Conservation (phyloP, 2,329 filamentous ascomycete species). For the Ophiostoma himal-ulmi region DNA sequence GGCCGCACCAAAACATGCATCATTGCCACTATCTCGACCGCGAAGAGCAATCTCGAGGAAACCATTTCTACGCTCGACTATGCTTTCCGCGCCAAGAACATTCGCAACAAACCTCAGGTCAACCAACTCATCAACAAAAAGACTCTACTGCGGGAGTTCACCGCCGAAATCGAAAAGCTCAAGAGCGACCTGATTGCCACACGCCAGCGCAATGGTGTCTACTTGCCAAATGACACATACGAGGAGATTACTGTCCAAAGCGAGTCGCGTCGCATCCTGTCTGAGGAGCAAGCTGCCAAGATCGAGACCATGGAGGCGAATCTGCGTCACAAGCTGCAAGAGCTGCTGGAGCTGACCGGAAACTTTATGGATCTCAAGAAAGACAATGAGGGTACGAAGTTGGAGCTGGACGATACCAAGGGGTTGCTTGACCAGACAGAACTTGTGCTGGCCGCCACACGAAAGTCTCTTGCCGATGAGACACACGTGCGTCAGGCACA, state of each 20-base stretch:
- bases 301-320: conserved; percentile 90
- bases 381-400: conserved; percentile 72
- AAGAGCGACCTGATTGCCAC: conserved; percentile 92
- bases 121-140: conserved; percentile 92
- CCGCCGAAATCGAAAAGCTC: conserved; percentile 85
- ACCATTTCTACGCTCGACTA: conserved; percentile 98
- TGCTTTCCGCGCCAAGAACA: conserved; percentile 96
- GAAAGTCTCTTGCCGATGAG: conserved; percentile 72
- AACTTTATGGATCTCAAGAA: conserved; percentile 85
- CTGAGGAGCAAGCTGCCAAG: conserved; percentile 85
- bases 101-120: conserved; percentile 93
- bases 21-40: conserved; percentile 91
- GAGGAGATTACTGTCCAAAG: conserved; percentile 89
- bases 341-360: conserved; percentile 78
- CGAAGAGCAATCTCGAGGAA: conserved; percentile 92
- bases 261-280: conserved; percentile 84
- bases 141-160: conserved; percentile 83
- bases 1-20: conserved; percentile 97
- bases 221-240: conserved; percentile 80
- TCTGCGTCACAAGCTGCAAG: conserved; percentile 86
- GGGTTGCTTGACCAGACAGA: conserved; percentile 83
- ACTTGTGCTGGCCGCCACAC: conserved; percentile 70
- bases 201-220: conserved; percentile 88
- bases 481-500: conserved; percentile 74
- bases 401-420: conserved; percentile 71